phyloP scores from a whole-genome alignment of 1,284 basidiomycete species.

The Golubevia pallescens region DNA sequence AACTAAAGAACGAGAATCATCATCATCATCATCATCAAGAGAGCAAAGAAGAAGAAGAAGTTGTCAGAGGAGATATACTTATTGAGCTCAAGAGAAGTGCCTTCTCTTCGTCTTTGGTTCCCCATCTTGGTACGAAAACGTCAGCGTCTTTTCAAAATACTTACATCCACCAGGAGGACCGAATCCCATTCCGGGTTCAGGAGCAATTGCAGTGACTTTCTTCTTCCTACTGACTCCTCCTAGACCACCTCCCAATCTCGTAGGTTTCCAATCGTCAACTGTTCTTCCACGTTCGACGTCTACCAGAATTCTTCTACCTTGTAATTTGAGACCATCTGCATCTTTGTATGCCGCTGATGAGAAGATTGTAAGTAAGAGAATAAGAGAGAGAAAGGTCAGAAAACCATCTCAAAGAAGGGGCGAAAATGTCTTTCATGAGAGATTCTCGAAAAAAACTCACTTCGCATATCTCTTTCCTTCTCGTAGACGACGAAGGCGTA shows the following conservation, averaged over 20 bases:
- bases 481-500: conserved; percentile 99
- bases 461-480: conserved; percentile 89
- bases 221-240: conserved; percentile 22
- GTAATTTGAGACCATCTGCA: conserved; percentile 57
- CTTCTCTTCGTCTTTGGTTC: conserved; percentile 3
- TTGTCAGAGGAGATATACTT: conserved; percentile 2
- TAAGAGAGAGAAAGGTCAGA: no score
- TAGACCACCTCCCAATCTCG: conserved; percentile 51
- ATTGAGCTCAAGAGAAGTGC: background rate
- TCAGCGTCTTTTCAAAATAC: background rate
- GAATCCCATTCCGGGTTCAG: no score
- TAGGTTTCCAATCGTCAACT: conserved; percentile 62
- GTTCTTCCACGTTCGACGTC: conserved; percentile 60
- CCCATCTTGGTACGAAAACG: conserved; percentile 7
- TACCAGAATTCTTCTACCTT: conserved; percentile 48
- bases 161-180: no score
- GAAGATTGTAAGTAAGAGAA: no score
- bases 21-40: conserved; percentile 4
- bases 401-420: no score
- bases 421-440: no score
- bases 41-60: conserved; percentile 3
- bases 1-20: no score
- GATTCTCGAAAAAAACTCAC: no score
- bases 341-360: conserved; percentile 61
- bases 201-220: no score